Conservation (phyloP, 257 asterid species). For the Solanum sejunctum region DNA sequence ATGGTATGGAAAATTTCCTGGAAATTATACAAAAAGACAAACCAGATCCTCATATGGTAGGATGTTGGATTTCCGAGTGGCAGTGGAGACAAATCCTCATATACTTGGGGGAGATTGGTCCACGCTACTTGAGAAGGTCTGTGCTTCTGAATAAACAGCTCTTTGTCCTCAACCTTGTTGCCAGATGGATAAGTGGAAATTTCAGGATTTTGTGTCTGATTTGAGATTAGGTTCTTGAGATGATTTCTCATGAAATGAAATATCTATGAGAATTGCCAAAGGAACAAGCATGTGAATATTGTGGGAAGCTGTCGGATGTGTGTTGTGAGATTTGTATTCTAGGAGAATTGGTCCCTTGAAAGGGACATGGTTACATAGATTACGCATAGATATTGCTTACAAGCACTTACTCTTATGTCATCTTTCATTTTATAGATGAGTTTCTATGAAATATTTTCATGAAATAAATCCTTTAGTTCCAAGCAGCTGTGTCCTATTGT, state of each 20-base stretch:
- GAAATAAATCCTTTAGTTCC: not conserved
- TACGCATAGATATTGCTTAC: slow-evolving; percentile 14
- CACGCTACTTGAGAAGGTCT: slow-evolving; percentile 56
- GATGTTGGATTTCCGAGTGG: slow-evolving; percentile 62
- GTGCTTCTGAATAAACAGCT: slow-evolving; percentile 12
- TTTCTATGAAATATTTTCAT: not conserved
- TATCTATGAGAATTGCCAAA: not conserved
- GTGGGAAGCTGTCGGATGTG: slow-evolving; percentile 22
- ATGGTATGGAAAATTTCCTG: slow-evolving; percentile 5
- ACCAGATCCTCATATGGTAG: slow-evolving; percentile 6
- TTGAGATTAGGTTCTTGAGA: not conserved
- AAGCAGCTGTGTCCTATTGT: not conserved
- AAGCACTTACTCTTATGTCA: not conserved
- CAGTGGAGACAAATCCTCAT: slow-evolving; percentile 59
- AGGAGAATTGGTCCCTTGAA: slow-evolving; percentile 15
- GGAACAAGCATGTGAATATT: slow-evolving; percentile 17
- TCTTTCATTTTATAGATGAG: not conserved
- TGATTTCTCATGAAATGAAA: slow-evolving; percentile 1
- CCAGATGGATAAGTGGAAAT: not conserved
- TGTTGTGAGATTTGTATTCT: slow-evolving; percentile 20
- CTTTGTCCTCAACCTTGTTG: not conserved
- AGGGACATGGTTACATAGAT: slow-evolving; percentile 17
- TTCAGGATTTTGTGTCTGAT: not conserved
- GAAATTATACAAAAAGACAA: slow-evolving; percentile 5
- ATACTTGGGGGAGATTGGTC: slow-evolving; percentile 76